phyloP scores from a whole-genome alignment of 768 basidiomycete species.

The Leccinellum rugosiceps region DNA sequence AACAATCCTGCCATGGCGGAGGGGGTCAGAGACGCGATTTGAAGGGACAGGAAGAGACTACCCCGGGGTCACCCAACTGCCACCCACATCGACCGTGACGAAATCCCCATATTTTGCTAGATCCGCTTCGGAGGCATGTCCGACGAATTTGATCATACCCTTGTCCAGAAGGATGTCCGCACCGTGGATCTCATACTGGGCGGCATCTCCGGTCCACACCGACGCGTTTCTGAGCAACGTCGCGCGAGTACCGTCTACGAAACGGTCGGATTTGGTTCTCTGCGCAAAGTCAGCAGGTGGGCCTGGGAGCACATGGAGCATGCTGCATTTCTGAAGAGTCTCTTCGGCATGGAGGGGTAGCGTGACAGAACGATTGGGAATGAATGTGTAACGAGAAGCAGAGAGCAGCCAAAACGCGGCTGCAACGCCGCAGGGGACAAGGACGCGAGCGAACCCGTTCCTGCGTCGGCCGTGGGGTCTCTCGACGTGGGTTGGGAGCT shows the following conservation, averaged over 20 bases:
- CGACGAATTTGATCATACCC: constrained; percentile 34
- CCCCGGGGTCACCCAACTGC: constrained; percentile 71
- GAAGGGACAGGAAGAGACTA: constrained; percentile 31
- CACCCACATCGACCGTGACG: constrained; percentile 55
- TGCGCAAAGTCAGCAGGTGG: constrained; percentile 34
- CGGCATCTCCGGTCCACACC: constrained; percentile 48
- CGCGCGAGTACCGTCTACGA: constrained; percentile 35
- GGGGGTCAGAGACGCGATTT: constrained; percentile 34
- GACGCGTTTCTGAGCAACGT: constrained; percentile 47
- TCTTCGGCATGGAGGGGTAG: constrained; percentile 30
- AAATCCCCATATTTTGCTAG: constrained; percentile 40
- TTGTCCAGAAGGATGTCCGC: constrained; percentile 41
- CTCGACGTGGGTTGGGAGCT: constrained; percentile 23
- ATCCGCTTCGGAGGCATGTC: constrained; percentile 40
- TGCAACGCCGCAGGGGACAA: constrained; percentile 18
- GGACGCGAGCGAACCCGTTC: constrained; percentile 12
- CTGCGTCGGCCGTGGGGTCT: constrained; percentile 4
- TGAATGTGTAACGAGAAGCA: constrained; percentile 12
- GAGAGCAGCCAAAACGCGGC: constrained; percentile 19
- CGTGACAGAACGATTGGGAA: constrained; percentile 9
- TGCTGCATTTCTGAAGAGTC: constrained; percentile 33
- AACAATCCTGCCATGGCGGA: constrained; percentile 40
- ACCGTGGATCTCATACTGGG: constrained; percentile 35
- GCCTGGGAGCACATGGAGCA: constrained; percentile 35
- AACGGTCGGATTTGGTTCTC: constrained; percentile 38